A percentile compares a stretch with the other conserved stretches of the same genome.
These are phyloP conservation scores for Metschnikowia rubicola DNA, from an alignment of 805 yeast species.

Conservation along the genomic window DNA sequence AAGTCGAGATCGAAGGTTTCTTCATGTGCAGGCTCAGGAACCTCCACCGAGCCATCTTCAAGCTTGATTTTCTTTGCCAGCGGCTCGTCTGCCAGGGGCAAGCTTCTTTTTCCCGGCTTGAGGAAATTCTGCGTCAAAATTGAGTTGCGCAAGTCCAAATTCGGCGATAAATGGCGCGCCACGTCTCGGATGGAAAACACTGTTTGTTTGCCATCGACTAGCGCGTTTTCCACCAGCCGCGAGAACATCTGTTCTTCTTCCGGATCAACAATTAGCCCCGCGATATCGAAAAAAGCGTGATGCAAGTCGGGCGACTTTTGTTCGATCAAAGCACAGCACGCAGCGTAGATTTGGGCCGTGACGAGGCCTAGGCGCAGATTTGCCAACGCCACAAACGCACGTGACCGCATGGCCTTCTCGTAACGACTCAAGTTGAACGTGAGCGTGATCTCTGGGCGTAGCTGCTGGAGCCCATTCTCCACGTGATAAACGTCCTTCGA, in stretches of 20 bases:
- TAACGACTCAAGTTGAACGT: constrained; percentile 64
- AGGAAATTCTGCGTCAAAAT: constrained; percentile 40
- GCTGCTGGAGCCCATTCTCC: constrained; percentile 37
- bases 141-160: constrained; percentile 44
- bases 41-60: constrained; percentile 23
- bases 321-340: constrained; percentile 58
- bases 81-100: constrained; percentile 7
- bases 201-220: constrained; percentile 34
- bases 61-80: constrained; percentile 39
- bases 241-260: constrained; percentile 31
- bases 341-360: constrained; percentile 60
- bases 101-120: constrained; percentile 28
- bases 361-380: constrained; percentile 66
- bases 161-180: constrained; percentile 34
- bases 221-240: constrained; percentile 29
- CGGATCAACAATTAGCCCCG: constrained; percentile 51
- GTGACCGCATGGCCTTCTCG: constrained; percentile 61
- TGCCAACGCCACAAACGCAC: constrained; percentile 60
- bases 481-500: constrained; percentile 25
- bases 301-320: constrained; percentile 43
- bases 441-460: constrained; percentile 50
- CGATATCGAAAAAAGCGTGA: constrained; percentile 41
- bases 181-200: constrained; percentile 35
- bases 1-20: background rate
- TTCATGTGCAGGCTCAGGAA: constrained; percentile 14